Evolutionary conservation across 352 stramenopile species (phyloP), one percentile per base, ranked within the genome.

Genomic region (Phytopythium montanum): DNA sequence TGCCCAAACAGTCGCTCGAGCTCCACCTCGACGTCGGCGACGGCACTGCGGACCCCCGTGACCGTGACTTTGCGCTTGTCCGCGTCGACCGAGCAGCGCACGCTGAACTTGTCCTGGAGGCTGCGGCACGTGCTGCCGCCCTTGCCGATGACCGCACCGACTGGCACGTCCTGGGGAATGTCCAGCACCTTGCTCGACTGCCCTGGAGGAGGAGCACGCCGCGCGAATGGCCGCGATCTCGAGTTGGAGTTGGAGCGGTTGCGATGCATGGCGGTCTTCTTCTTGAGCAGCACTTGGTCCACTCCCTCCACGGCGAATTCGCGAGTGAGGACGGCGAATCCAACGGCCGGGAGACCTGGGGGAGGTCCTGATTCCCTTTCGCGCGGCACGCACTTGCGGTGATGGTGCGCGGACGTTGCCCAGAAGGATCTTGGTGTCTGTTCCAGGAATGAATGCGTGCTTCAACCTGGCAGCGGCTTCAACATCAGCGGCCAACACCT

Each of bases 61-160:
- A 82, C 39, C 9, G 61, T 70, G 38, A 79, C 61, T 10, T 66
- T 68, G 51, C 70, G 70, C 12, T 64, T 46, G 10, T 33, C 19
- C 36, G 31, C 34, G 19, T 77, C 41, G 34, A 82, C 70, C 25
- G 19, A 60, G 49, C 68, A 77, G 16, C 51, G 61, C 26, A 82
- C 68, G 3, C 58, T 55, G 34, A 75, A 56, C 12, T 70, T 68
- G 0, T 63, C 53, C 36, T 39, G 59, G 13, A 82, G 39, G 5
- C 51, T 57, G 38, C 75, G 79, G 48, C 69, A 75, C 38, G 68
- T 66, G 61, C 68, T 74, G 0, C 70, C 73, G 3, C 66, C 56
- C 41, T 71, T 76, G 23, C 70, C 73, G 39, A 82, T 82, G 34
- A 82, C 68, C 53, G 60, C 68, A 5, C 73, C 73, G 7, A 79